Evolutionary conservation across 805 yeast genomes (phyloP).

Genomic region (Hyphopichia homilentoma): DNA sequence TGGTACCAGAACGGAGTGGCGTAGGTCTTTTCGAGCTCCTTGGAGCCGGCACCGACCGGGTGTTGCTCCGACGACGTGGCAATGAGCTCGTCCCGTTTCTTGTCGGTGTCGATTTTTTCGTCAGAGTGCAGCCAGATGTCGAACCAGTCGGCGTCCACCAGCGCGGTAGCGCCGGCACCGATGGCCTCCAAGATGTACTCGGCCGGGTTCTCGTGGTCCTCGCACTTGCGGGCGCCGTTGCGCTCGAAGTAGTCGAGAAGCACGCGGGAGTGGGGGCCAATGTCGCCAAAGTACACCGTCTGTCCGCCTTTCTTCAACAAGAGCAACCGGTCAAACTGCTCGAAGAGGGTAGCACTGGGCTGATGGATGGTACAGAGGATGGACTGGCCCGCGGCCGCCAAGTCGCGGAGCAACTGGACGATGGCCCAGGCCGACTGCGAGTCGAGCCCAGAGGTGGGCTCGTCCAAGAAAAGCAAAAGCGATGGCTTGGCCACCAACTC

Average conservation of each 20-base stretch:
- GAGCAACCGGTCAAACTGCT: slow-evolving; percentile 78
- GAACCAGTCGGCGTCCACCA: slow-evolving; percentile 65
- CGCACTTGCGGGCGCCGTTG: slow-evolving; percentile 55
- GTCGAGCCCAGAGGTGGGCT: slow-evolving; percentile 95
- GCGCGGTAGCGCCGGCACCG: slow-evolving; percentile 80
- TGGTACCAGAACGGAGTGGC: slow-evolving; percentile 27
- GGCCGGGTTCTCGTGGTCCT: slow-evolving; percentile 35
- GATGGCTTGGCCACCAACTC: slow-evolving; percentile 88
- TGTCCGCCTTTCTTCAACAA: slow-evolving; percentile 80
- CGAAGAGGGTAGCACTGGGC: slow-evolving; percentile 92
- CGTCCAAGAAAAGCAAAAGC: slow-evolving; percentile 71
- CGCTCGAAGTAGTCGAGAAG: slow-evolving; percentile 66
- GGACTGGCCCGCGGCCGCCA: slow-evolving; percentile 64
- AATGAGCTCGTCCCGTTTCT: slow-evolving; percentile 39
- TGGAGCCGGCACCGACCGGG: slow-evolving; percentile 17
- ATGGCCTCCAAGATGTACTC: slow-evolving; percentile 90
- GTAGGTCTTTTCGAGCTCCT: slow-evolving; percentile 23
- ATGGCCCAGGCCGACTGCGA: slow-evolving; percentile 91
- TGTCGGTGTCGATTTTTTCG: slow-evolving; percentile 55
- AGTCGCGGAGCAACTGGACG: slow-evolving; percentile 72
- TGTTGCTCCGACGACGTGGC: slow-evolving; percentile 20
- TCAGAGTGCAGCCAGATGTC: slow-evolving; percentile 74
- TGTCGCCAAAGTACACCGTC: slow-evolving; percentile 90
- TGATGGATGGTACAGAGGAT: slow-evolving; percentile 93
- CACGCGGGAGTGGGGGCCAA: slow-evolving; percentile 60